Evolutionary conservation across 2,329 filamentous ascomycete species (phyloP), one percentile per base, ranked within the genome.

Genomic region (Anthostomella pinea): DNA sequence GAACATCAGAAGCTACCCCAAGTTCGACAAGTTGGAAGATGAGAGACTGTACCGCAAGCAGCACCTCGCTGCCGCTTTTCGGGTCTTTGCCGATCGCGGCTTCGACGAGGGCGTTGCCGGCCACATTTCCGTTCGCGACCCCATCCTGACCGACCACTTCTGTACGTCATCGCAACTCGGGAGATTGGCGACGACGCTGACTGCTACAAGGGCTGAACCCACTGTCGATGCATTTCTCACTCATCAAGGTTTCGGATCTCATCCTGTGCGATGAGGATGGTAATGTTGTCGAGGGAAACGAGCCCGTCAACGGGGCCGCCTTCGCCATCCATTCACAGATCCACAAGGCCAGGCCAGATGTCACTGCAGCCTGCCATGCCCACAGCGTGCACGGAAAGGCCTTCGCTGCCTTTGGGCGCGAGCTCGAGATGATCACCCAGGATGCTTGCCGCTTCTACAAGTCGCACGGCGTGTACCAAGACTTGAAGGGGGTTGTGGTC

Each of bases 41-140:
- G 72, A 82, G 39, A 73, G 79, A 8, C 62, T 68, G 49, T 80
- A 77, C 64, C 73, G 77, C 43, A 67, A 78, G 18, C 66, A 72
- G 15, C 76, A 80, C 51, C 76, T 78, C 57, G 75, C 75, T 2
- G 68, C 70, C 6, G 75, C 77, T 11, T 83, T 83, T 56, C 72
- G 79, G 8, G 70, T 81, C 36, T 82, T 81, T 50, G 70, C 78
- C 2, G 70, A 77, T 34, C 73, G 78, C 47, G 76, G 75, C 34
- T 81, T 74, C 57, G 75, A 73, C 1, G 79, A 83, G 54, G 79
- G 79, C 33, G 79, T 82, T 62, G 67, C 68, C 8, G 79, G 79
- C 0, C 79, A 84, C 54, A 83, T 84, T 39, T 71, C 66, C 5
- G 73, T 83, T 1, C 67, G 79, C 8, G 79, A 83, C 48, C 79